phyloP scores from a whole-genome alignment of 176 grass and related monocot species.

The Phoenix dactylifera region DNA sequence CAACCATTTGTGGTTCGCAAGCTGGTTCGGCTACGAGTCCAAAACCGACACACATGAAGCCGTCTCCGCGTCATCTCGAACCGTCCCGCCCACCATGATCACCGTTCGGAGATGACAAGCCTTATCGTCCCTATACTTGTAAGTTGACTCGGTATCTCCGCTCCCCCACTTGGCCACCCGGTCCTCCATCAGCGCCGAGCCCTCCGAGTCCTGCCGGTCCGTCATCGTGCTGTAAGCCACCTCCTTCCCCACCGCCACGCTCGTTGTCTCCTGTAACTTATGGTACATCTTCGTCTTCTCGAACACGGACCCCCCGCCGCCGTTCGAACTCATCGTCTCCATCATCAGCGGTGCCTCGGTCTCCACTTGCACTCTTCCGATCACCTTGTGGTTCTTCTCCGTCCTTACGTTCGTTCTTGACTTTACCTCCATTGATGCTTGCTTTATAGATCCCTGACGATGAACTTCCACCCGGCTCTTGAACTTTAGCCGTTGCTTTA shows the following conservation, averaged over 20 bases:
- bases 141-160: constrained; percentile 3
- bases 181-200: constrained; percentile 1
- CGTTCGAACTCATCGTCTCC: constrained; percentile 3
- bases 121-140: constrained; percentile 7
- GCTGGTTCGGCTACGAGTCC: too few species aligned
- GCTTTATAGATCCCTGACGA: neutral
- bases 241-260: neutral
- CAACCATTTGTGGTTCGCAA: too few species aligned
- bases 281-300: constrained; percentile 13
- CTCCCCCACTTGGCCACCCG: constrained; percentile 3
- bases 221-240: neutral
- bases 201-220: constrained; percentile 9
- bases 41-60: neutral
- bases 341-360: constrained; percentile 8
- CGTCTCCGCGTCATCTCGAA: neutral
- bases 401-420: neutral
- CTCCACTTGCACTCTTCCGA: neutral
- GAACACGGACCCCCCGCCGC: constrained; percentile 3
- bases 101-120: constrained; percentile 1
- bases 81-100: neutral
- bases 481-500: constrained; percentile 7
- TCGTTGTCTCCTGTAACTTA: constrained; percentile 1
- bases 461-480: constrained; percentile 6
- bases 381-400: neutral
- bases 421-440: neutral